Base-by-base conservation (phyloP, 106 monocot species). In the Xerophyta viscosa region DNA sequence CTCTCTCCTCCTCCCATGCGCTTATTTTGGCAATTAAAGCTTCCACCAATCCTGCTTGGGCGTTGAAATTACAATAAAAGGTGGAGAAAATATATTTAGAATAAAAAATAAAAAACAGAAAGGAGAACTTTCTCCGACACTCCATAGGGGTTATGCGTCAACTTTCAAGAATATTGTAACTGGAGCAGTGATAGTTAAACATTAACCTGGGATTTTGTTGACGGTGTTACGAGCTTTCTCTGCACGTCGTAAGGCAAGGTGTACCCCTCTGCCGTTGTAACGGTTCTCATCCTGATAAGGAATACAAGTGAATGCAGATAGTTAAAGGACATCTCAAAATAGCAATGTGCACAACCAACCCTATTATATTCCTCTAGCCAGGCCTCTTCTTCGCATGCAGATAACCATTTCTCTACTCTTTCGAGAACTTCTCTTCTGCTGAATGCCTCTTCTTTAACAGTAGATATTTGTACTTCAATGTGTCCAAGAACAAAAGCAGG, bases 291-390 rank as follows among this genome's bases (percentile, higher is more conserved):
- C 53, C 53, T 54, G 53, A 9, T 2, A 14, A 54, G 31, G 26
- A 52, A 24, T 48, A 51, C 24, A 31, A 28, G 28, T 1, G 3
- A 31, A 33, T 7, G 18, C 4, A 31, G 20, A 14, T 6, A 31
- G 27, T 14, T 31, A n/a, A 54, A 18, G 31, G 2, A n/a, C n/a
- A n/a, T n/a, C n/a, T n/a, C n/a, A n/a, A n/a, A n/a, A n/a, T n/a
- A n/a, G n/a, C n/a, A n/a, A n/a, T n/a, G n/a, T 44, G 14, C 8
- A 17, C 30, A 31, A 14, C 50, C 26, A 41, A 85, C 85, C 72
- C 65, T 85, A 28, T 76, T 85, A 49, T 85, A 86, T 45, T 86
- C 85, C 58, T 86, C 85, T 8, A 86, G 79, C 85, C 85, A 86
- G 10, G 68, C 61, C 33, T 86, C 85, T 53, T 86, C 85, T 31